Evolutionary conservation across 2,329 filamentous ascomycete species (phyloP), one percentile per base, ranked within the genome.

Genomic region (Akanthomyces dipterigenus): DNA sequence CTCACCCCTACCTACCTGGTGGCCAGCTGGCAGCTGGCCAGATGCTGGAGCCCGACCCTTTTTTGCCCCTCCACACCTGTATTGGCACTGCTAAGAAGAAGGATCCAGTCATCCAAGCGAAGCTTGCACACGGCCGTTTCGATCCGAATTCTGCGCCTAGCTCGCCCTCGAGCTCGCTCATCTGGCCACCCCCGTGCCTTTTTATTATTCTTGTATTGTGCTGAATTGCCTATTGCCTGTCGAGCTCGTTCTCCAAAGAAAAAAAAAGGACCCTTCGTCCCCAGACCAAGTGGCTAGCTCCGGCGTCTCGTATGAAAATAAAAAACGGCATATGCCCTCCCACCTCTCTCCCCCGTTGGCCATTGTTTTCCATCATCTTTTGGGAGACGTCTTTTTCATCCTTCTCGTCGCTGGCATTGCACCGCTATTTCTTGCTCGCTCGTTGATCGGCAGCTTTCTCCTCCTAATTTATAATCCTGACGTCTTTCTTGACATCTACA

Each of bases 241-340:
- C n/a, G 6, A 56, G n/a, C 31, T 38, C 22, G 6, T 46, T 38
- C 54, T 48, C 42, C 42, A 7, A 26, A 42, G 22, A 7, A 16
- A 45, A 45, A 55, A 55, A 55, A 45, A 42, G 40, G 26, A 45
- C 53, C 45, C 16, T 59, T 42, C 28, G 46, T 51, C 40, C 28
- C 40, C 28, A 60, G 48, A 46, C 45, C 57, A 60, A 60, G 40
- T 60, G 57, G 54, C 57, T 18, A 40, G 31, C n/a, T 18, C n/a
- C n/a, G 28, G 16, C n/a, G 11, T 42, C 18, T 12, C 5, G 40
- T 60, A 42, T 38, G 34, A 54, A 54, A 60, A 54, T 60, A 60
- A 54, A 60, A 60, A 54, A 60, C 48, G 54, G 57, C 48, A n/a
- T 24, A 9, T 60, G 48, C 57, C 57, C 57, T 54, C 57, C 22